Evolutionary conservation across 495 filamentous ascomycete species (phyloP).

Genomic region (Aspergillus heteromorphus): DNA sequence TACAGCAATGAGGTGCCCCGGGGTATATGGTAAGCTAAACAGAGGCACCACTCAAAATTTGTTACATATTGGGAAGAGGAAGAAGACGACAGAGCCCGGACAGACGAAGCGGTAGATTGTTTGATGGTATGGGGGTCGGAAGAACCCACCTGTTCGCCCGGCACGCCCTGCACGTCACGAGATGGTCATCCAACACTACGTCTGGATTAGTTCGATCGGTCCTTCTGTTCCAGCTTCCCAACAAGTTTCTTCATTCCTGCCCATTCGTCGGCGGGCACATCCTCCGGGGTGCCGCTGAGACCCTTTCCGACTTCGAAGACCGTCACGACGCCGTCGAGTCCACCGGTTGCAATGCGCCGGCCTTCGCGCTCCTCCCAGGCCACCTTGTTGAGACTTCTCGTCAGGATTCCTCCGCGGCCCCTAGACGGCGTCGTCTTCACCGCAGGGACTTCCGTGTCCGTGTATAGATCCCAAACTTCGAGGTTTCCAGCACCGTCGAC

Average conservation of each 20-base stretch:
- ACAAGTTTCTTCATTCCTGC: slow-evolving; percentile 80
- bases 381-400: slow-evolving; percentile 82
- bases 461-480: slow-evolving; percentile 91
- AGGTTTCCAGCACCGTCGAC: slow-evolving; percentile 92
- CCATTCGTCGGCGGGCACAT: slow-evolving; percentile 83
- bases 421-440: slow-evolving; percentile 65
- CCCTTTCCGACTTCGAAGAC: slow-evolving; percentile 92
- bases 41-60: slow-evolving; percentile 10
- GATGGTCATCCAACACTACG: slow-evolving; percentile 5
- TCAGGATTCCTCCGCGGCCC: slow-evolving; percentile 48
- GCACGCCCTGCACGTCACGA: background rate
- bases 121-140: background rate
- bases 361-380: slow-evolving; percentile 92
- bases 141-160: background rate
- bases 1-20: slow-evolving; percentile 14
- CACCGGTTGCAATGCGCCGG: slow-evolving; percentile 77
- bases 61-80: slow-evolving; percentile 5
- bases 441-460: slow-evolving; percentile 86
- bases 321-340: slow-evolving; percentile 81
- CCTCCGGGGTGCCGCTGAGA: slow-evolving; percentile 67
- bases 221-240: slow-evolving; percentile 54
- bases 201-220: slow-evolving; percentile 27
- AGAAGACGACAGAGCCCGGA: background rate
- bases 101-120: background rate
- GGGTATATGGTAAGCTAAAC: slow-evolving; percentile 19